These are phyloP conservation scores for Cicer pinnatifidum DNA, from an alignment of 306 rosid genomes.

Conservation along the genomic window DNA sequence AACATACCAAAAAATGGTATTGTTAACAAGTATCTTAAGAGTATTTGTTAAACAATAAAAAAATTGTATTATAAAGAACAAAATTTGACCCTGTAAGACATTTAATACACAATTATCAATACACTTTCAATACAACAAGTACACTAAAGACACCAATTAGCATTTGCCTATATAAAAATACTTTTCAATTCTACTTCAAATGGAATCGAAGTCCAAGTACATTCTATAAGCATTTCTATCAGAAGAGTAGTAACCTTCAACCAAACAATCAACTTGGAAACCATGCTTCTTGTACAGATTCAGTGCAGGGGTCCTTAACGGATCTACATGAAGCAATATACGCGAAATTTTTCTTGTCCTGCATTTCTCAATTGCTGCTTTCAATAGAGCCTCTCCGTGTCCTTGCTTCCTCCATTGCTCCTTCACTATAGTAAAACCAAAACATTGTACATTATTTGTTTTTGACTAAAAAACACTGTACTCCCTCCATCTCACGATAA, in stretches of 20 bases:
- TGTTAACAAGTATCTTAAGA: too few relatives aligned
- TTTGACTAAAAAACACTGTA: too few relatives aligned
- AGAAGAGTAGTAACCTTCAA: constrained; percentile 73
- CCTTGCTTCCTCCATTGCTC: constrained; percentile 80
- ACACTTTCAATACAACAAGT: too few relatives aligned
- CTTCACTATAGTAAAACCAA: constrained; percentile 59
- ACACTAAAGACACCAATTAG: too few relatives aligned
- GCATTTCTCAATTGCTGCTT: constrained; percentile 79
- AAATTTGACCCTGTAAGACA: too few relatives aligned
- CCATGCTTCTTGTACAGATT: constrained; percentile 79
- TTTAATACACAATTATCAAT: too few relatives aligned
- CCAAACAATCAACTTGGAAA: constrained; percentile 69
- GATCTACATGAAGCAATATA: constrained; percentile 86
- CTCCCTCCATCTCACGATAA: too few relatives aligned
- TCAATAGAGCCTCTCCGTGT: constrained; percentile 73
- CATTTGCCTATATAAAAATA: not conserved
- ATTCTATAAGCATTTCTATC: constrained; percentile 84
- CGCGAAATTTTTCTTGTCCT: constrained; percentile 69
- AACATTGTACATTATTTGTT: not conserved
- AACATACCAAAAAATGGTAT: not conserved
- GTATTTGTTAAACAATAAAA: too few relatives aligned
- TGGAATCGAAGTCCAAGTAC: constrained; percentile 69
- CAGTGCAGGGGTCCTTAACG: constrained; percentile 67
- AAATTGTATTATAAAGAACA: too few relatives aligned
- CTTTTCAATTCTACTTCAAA: constrained; percentile 38